Percentiles rank a stretch among this genome's conserved stretches.
These are phyloP conservation scores for Vaccinium corymbosum DNA, from an alignment of 148 eudicot genomes.

Conservation along the genomic window DNA sequence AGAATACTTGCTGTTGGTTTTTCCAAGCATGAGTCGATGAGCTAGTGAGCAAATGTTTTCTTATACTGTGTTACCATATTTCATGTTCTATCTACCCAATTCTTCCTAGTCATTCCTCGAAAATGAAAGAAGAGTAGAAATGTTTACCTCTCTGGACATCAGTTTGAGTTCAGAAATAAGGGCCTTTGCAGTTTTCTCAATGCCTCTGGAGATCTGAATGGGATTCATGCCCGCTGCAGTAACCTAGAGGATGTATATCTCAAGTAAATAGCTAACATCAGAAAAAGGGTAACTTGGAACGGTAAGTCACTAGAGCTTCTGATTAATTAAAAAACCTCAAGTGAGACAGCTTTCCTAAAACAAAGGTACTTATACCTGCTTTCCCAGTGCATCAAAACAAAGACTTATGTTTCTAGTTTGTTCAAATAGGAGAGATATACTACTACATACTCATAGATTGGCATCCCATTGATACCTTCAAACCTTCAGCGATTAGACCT, in stretches of 20 bases:
- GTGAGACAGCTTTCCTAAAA: not conserved
- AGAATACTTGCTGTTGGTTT: not conserved
- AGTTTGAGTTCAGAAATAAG: slow-evolving; percentile 68
- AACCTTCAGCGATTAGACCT: slow-evolving; percentile 80
- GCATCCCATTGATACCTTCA: slow-evolving; percentile 50
- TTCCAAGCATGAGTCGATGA: not conserved
- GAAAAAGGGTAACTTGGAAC: not conserved
- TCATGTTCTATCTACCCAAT: not conserved
- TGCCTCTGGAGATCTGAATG: slow-evolving; percentile 76
- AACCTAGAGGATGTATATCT: slow-evolving; percentile 53
- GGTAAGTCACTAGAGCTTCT: not conserved
- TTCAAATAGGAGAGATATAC: not conserved
- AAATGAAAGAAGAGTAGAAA: not conserved
- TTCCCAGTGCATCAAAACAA: not conserved
- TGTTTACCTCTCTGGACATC: slow-evolving; percentile 73
- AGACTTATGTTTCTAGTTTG: not conserved
- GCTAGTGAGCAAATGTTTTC: not conserved
- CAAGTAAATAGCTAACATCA: slow-evolving; percentile 21
- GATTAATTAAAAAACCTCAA: not conserved
- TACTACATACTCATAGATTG: not conserved
- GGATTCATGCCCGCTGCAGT: slow-evolving; percentile 87
- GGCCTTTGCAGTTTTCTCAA: slow-evolving; percentile 73
- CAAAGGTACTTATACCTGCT: not conserved
- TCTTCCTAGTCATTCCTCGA: not conserved
- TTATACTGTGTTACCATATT: not conserved